These are phyloP conservation scores for Penicillium sp. DNA, from an alignment of 2,329 filamentous ascomycete species.

Conservation along the genomic window DNA sequence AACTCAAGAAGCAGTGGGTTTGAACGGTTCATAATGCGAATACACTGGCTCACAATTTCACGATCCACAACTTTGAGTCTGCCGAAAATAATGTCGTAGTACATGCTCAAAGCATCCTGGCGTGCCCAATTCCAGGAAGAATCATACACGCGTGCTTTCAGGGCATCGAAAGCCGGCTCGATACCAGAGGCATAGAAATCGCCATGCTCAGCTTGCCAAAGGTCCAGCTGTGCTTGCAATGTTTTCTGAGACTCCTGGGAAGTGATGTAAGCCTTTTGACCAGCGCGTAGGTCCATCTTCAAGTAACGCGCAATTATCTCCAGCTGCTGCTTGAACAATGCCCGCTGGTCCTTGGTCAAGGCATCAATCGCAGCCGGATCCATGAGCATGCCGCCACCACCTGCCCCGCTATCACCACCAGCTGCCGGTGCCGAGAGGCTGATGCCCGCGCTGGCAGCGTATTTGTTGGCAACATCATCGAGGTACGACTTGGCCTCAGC, in stretches of 20 bases:
- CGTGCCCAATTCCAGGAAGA: conserved; percentile 99
- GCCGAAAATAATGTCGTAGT: conserved; percentile 97
- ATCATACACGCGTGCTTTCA: conserved; percentile 94
- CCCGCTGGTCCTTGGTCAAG: conserved; percentile 89
- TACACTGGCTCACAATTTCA: conserved; percentile 97
- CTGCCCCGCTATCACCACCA: conserved; percentile 62
- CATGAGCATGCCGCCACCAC: conserved; percentile 92
- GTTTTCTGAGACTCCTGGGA: conserved; percentile 78
- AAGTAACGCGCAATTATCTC: conserved; percentile 91
- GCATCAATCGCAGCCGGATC: conserved; percentile 94
- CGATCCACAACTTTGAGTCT: conserved; percentile 85
- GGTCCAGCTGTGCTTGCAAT: conserved; percentile 82
- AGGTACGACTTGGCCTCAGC: conserved; percentile 85
- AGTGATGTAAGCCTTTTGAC: conserved; percentile 82
- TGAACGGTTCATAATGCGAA: conserved; percentile 97
- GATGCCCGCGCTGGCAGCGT: conserved; percentile 73
- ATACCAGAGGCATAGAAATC: conserved; percentile 94
- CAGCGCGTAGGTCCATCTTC: conserved; percentile 92
- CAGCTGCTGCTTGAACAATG: conserved; percentile 95
- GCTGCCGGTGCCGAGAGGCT: conserved; percentile 65
- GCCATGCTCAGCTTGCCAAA: conserved; percentile 91
- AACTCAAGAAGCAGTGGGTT: conserved; percentile 93
- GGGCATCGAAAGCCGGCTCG: conserved; percentile 80
- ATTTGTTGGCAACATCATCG: conserved; percentile 80
- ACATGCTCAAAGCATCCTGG: conserved; percentile 96